Conservation (phyloP, 768 basidiomycete species). For the Phaffia tasmanica region DNA sequence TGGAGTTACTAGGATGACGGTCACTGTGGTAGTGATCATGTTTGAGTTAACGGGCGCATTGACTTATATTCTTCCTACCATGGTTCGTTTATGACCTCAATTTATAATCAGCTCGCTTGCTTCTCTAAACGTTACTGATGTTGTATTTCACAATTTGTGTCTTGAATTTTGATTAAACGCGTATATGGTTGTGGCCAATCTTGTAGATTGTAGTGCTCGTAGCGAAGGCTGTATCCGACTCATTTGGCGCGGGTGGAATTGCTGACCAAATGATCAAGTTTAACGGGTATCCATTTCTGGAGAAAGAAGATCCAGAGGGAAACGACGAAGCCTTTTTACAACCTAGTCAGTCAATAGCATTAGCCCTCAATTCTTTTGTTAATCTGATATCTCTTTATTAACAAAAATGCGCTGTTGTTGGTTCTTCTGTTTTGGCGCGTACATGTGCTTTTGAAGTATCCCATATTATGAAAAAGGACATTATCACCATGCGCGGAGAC, state of each 20-base stretch:
- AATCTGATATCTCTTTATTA: neutral
- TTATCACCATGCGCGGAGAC: conserved; percentile 58
- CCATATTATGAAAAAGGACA: conserved; percentile 74
- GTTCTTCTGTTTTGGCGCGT: neutral
- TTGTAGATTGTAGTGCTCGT: conserved; percentile 83
- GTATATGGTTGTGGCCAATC: neutral
- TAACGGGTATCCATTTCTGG: conserved; percentile 93
- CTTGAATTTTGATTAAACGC: neutral
- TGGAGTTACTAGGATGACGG: conserved; percentile 92
- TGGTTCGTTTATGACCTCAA: conserved; percentile 51
- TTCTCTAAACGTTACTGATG: neutral
- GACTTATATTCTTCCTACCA: conserved; percentile 92
- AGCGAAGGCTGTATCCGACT: conserved; percentile 93
- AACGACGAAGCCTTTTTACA: conserved; percentile 66
- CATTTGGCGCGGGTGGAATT: conserved; percentile 83
- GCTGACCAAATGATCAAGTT: conserved; percentile 95
- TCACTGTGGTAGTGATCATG: conserved; percentile 98
- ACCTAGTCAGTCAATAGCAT: conserved; percentile 50
- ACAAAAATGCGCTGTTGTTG: neutral
- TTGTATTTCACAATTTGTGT: neutral
- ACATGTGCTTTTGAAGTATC: conserved; percentile 53
- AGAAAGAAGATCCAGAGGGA: conserved; percentile 64
- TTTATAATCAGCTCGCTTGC: neutral
- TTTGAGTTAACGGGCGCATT: conserved; percentile 95
- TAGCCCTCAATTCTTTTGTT: neutral